Base-by-base conservation (phyloP, 2,329 filamentous ascomycete species). In the Penicillium digitatum region DNA sequence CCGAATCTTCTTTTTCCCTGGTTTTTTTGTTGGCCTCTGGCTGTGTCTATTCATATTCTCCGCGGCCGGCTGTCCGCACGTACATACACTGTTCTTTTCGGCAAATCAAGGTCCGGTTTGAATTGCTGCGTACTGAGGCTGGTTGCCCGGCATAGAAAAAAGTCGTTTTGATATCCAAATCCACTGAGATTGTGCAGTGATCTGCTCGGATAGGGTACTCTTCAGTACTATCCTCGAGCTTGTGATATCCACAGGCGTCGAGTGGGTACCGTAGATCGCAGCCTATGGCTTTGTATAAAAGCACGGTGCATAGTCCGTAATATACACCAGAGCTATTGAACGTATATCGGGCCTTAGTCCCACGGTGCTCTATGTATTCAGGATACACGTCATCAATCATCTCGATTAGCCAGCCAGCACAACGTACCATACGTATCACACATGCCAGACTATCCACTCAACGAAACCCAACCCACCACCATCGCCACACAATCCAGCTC, bases 21-120 rank as follows among this genome's bases (percentile, higher is more conserved):
- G 7, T 29, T 10, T 11, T 38, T 34, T 14, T 45, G 34, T 56
- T 59, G 59, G 59, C 55, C 54, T 27, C 38, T 39, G 53, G 59
- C 54, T 52, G 37, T 62, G 57, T 63, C 42, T 52, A 63, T 56
- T 27, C 54, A 54, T 54, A 56, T 60, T 57, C 49, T 45, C n/a
- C 49, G 59, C 54, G 45, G 55, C 35, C 6, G 7, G 44, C 40
- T 31, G 26, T 22, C 53, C 54, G 57, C 59, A 51, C 54, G 61
- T 63, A 63, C 45, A 63, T 62, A 62, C 27, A 50, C 37, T 50
- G 52, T 38, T 47, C 10, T 39, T 24, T 49, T 32, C 38, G 38
- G 45, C 43, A 5, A 45, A 34, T 31, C 37, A 26, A 55, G 20
- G 27, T 52, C 32, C n/a, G 52, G 26, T 9, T 38, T 32, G 34